phyloP scores from a whole-genome alignment of 257 asterid species.

The Ilex aquifolium region DNA sequence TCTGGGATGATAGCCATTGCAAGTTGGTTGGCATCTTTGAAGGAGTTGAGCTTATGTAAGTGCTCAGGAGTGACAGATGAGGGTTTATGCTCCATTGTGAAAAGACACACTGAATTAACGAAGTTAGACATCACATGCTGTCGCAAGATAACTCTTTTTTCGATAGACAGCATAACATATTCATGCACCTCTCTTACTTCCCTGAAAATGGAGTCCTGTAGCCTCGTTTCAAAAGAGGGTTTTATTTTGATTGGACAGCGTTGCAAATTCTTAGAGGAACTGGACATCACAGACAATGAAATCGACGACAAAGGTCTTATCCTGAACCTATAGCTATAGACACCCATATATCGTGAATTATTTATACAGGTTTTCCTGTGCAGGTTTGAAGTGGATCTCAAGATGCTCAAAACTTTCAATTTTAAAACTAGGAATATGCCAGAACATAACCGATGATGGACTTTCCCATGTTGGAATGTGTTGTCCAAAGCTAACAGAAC shows the following conservation, averaged over 20 bases:
- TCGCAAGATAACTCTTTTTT: conserved; percentile 21
- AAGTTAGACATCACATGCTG: conserved; percentile 34
- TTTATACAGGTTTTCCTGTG: neutral
- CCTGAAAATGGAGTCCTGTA: conserved; percentile 30
- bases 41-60: conserved; percentile 28
- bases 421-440: conserved; percentile 29
- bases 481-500: conserved; percentile 24
- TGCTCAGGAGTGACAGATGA: conserved; percentile 33
- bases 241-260: conserved; percentile 24
- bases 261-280: conserved; percentile 22
- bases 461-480: conserved; percentile 18
- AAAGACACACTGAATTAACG: conserved; percentile 13
- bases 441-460: conserved; percentile 27
- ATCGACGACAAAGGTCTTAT: conserved; percentile 24
- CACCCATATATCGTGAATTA: neutral
- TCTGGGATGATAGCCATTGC: conserved; percentile 21
- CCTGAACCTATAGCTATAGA: too few relatives aligned
- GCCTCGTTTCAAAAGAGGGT: conserved; percentile 17
- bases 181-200: conserved; percentile 22
- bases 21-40: conserved; percentile 15
- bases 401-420: conserved; percentile 17
- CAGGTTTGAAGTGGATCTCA: conserved; percentile 25
- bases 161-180: conserved; percentile 18
- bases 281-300: conserved; percentile 28
- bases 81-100: conserved; percentile 21